Evolutionary conservation across 768 basidiomycete genomes (phyloP).

Genomic region (Boletus bicolor): DNA sequence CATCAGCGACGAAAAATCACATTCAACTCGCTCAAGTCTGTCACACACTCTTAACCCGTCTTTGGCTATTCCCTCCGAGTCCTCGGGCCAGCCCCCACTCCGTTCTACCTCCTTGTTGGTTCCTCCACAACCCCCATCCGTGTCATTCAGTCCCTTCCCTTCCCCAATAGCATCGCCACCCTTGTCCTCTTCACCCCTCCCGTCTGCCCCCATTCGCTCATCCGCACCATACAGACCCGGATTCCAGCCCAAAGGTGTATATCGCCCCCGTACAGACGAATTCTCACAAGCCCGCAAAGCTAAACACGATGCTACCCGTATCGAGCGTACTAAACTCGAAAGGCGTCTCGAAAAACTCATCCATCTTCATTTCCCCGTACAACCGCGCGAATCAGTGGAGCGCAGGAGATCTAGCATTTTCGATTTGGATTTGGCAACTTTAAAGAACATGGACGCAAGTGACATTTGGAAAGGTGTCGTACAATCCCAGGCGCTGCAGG

Average conservation of each 20-base stretch:
- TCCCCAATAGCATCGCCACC: slow-evolving; percentile 27
- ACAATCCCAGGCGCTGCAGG: slow-evolving; percentile 40
- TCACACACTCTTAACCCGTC: slow-evolving; percentile 13
- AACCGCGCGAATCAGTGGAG: slow-evolving; percentile 15
- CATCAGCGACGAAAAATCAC: slow-evolving; percentile 13
- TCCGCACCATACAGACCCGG: slow-evolving; percentile 79
- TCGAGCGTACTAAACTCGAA: slow-evolving; percentile 82
- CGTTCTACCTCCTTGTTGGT: slow-evolving; percentile 4
- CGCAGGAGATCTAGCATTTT: slow-evolving; percentile 67
- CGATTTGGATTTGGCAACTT: slow-evolving; percentile 56
- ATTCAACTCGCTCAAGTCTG: background rate
- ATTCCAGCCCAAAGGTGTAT: slow-evolving; percentile 90
- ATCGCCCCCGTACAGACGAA: slow-evolving; percentile 76
- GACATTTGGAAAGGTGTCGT: slow-evolving; percentile 69
- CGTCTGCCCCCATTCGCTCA: slow-evolving; percentile 19
- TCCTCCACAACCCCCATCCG: slow-evolving; percentile 10
- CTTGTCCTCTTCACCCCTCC: slow-evolving; percentile 22
- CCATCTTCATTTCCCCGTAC: slow-evolving; percentile 58
- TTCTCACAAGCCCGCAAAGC: slow-evolving; percentile 48
- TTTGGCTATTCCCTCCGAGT: background rate
- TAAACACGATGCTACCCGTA: slow-evolving; percentile 46
- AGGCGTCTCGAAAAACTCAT: slow-evolving; percentile 88
- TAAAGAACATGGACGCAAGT: slow-evolving; percentile 61
- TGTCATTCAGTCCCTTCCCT: slow-evolving; percentile 13
- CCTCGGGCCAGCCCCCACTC: slow-evolving; percentile 6